Evolutionary conservation across 441 rosid species (phyloP).

Genomic region (Populus hybrid): DNA sequence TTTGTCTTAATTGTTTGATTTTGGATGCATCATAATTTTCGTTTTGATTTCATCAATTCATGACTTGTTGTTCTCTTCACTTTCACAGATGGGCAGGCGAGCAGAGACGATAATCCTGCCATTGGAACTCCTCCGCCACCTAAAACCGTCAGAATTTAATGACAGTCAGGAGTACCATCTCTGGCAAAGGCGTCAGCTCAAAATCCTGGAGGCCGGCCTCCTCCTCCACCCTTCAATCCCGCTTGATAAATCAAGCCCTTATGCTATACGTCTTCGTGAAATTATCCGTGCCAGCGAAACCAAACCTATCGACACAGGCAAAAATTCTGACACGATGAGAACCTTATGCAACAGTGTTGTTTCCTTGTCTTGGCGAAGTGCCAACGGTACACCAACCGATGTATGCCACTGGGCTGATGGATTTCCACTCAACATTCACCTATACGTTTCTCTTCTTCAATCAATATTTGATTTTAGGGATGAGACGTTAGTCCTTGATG

Average conservation of each 20-base stretch:
- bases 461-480: conserved; percentile 73
- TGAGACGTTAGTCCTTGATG: conserved; percentile 80
- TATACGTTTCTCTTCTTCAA: conserved; percentile 60
- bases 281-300: conserved; percentile 48
- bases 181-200: conserved; percentile 87
- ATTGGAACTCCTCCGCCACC: conserved; percentile 83
- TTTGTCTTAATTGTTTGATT: background rate
- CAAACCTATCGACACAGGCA: conserved; percentile 58
- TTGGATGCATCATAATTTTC: background rate
- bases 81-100: conserved; percentile 57
- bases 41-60: background rate
- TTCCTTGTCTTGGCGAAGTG: conserved; percentile 73
- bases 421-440: conserved; percentile 76
- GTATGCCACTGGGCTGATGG: conserved; percentile 96
- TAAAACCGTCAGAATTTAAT: conserved; percentile 74
- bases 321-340: conserved; percentile 74
- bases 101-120: conserved; percentile 91
- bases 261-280: conserved; percentile 55
- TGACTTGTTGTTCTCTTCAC: background rate
- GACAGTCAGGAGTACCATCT: conserved; percentile 67
- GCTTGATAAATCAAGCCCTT: conserved; percentile 59
- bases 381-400: conserved; percentile 56
- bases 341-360: conserved; percentile 63
- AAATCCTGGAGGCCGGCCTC: conserved; percentile 72
- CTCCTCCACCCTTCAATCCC: conserved; percentile 69